Percentiles rank a stretch among this genome's conserved stretches.
phyloP scores from a whole-genome alignment of 108 stramenopile species.

The Discostella pseudostelligera region DNA sequence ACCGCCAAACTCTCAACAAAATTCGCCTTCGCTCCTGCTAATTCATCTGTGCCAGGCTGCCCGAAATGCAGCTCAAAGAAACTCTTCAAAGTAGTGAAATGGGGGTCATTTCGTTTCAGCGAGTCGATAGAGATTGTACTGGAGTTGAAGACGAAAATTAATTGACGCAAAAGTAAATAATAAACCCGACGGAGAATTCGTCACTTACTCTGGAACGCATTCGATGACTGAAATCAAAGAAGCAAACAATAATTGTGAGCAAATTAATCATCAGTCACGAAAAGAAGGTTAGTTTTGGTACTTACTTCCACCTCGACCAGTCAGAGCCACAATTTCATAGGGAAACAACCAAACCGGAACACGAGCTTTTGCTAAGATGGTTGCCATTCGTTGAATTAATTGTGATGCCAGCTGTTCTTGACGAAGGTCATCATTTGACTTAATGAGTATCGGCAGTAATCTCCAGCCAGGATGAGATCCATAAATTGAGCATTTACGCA shows the following conservation, averaged over 20 bases:
- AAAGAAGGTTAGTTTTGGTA: neutral
- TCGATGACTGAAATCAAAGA: constrained; percentile 71
- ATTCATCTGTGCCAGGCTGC: constrained; percentile 51
- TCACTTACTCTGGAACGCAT: constrained; percentile 79
- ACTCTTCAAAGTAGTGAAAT: constrained; percentile 69
- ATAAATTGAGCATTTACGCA: constrained; percentile 72
- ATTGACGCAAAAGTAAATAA: neutral
- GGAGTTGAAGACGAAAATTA: neutral
- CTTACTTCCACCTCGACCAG: constrained; percentile 76
- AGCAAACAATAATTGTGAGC: neutral
- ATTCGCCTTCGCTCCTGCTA: constrained; percentile 79
- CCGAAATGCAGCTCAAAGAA: constrained; percentile 88
- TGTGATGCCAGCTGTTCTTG: constrained; percentile 95
- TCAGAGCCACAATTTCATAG: constrained; percentile 94
- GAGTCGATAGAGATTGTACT: constrained; percentile 89
- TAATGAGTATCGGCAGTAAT: constrained; percentile 92
- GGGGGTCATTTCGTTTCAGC: constrained; percentile 84
- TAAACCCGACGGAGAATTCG: neutral
- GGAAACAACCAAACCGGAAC: constrained; percentile 91
- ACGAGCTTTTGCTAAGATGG: constrained; percentile 82
- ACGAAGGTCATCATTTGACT: constrained; percentile 96
- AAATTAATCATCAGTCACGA: neutral
- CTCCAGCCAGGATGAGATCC: constrained; percentile 91
- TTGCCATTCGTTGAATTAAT: constrained; percentile 85
- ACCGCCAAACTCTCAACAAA: constrained; percentile 91